Conservation (phyloP, 768 basidiomycete species). For the Suillus cothurnatus region DNA sequence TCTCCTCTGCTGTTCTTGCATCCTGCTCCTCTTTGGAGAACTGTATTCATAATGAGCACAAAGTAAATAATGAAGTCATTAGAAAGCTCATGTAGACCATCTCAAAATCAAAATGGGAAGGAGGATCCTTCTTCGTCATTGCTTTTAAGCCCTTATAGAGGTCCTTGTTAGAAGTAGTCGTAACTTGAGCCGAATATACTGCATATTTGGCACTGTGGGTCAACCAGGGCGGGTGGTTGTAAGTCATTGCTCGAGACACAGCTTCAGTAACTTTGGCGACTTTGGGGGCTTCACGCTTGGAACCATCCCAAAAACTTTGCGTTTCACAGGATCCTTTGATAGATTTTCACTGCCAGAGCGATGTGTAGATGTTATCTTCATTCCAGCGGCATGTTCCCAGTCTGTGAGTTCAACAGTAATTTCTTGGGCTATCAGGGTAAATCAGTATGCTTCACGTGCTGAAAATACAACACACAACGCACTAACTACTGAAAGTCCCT, state of each 20-base stretch:
- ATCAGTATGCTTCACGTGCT: neutral
- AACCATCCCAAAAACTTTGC: conserved; percentile 8
- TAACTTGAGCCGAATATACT: conserved; percentile 38
- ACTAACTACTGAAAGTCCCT: neutral
- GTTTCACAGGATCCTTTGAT: conserved; percentile 8
- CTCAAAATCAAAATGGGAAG: conserved; percentile 67
- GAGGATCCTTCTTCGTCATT: conserved; percentile 91
- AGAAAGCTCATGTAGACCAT: conserved; percentile 70
- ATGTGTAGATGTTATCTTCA: conserved; percentile 48
- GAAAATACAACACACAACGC: neutral
- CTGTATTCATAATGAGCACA: conserved; percentile 33
- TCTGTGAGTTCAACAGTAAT: conserved; percentile 78
- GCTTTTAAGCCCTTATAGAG: conserved; percentile 69
- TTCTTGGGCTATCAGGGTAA: conserved; percentile 51
- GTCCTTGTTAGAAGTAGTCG: conserved; percentile 60
- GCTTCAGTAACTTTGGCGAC: neutral
- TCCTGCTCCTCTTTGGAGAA: conserved; percentile 78
- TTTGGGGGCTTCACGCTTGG: neutral
- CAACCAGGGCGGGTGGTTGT: neutral
- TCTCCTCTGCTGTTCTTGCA: conserved; percentile 64
- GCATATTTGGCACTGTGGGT: conserved; percentile 8
- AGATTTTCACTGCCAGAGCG: conserved; percentile 12
- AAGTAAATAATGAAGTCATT: neutral
- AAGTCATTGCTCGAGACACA: neutral
- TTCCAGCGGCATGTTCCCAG: conserved; percentile 68